Percentiles rank a stretch among this genome's conserved stretches.
These are phyloP conservation scores for Xylaria sp. DNA, from an alignment of 2,329 filamentous ascomycete species.

Conservation along the genomic window DNA sequence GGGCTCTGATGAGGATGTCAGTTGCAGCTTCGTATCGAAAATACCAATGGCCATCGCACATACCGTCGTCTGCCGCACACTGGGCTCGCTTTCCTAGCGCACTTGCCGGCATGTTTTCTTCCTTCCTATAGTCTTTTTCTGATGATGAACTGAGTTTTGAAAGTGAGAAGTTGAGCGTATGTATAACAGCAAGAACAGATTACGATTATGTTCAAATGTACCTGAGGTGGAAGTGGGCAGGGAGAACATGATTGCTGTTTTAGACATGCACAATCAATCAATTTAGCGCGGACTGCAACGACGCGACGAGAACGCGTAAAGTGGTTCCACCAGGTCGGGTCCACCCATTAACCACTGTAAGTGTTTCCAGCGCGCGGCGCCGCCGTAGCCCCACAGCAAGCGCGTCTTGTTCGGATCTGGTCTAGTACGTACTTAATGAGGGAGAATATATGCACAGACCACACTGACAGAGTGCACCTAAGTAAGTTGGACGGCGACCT, in stretches of 20 bases:
- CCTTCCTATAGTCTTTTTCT: constrained; percentile 16
- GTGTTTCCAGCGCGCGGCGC: background rate
- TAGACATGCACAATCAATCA: constrained; percentile 10
- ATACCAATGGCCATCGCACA: constrained; percentile 36
- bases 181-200: constrained; percentile 9
- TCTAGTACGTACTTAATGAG: background rate
- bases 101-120: constrained; percentile 47
- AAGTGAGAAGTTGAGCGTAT: background rate
- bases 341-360: background rate
- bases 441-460: too few species aligned
- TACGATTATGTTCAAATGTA: constrained; percentile 23
- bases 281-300: constrained; percentile 38
- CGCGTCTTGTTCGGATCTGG: background rate
- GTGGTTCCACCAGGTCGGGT: constrained; percentile 34
- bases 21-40: constrained; percentile 33
- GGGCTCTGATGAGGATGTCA: constrained; percentile 41
- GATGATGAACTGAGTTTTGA: background rate
- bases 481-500: constrained; percentile 8
- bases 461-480: too few species aligned
- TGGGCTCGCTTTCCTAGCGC: constrained; percentile 60
- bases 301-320: constrained; percentile 47
- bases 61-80: constrained; percentile 52
- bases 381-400: background rate
- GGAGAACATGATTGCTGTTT: constrained; percentile 20
- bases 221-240: constrained; percentile 26